Base-by-base conservation (phyloP, 208 protist genomes). In the Trypanosoma avium region DNA sequence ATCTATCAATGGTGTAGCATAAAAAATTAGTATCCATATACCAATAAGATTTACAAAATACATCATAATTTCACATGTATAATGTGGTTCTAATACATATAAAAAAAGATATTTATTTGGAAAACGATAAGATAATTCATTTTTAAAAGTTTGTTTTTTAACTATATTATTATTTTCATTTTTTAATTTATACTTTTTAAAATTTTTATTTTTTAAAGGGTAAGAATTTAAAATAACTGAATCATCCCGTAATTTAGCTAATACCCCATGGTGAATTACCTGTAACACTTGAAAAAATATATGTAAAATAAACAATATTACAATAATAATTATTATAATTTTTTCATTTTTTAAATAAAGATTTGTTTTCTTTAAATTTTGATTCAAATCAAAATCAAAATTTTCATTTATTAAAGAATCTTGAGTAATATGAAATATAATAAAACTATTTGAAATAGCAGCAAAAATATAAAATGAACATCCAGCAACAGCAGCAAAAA, bases 401-500 rank as follows among this genome's bases (percentile, higher is more conserved):
- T n/a, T n/a, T n/a, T n/a, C n/a, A n/a, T n/a, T n/a, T n/a, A n/a
- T n/a, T n/a, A n/a, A n/a, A n/a, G n/a, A n/a, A n/a, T n/a, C 32
- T 58, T 55, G 42, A 32, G 22, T 9, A 13, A 58, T 29, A 17
- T 24, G 43, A 42, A 58, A 42, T 54, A 52, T 0, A 49, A 45
- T 5, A 26, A 53, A 29, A 42, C 60, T 60, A 57, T 60, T 80
- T 2, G 83, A 88, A 29, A 87, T 43, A 17, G 82, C 62, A 8
- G 89, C 86, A 29, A 81, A 57, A 3, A 84, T 65, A 62, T 95
- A 95, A 57, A 95, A 95, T 3, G 73, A 76, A 56, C 73, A 75
- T 2, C 89, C 89, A 9, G 89, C 71, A 24, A 93, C 36, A 21
- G 74, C 62, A 1, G 84, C 89, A 49, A 95, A 92, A 13, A 91